Conservation (phyloP, 257 asterid genomes). For the Salvia splendens region DNA sequence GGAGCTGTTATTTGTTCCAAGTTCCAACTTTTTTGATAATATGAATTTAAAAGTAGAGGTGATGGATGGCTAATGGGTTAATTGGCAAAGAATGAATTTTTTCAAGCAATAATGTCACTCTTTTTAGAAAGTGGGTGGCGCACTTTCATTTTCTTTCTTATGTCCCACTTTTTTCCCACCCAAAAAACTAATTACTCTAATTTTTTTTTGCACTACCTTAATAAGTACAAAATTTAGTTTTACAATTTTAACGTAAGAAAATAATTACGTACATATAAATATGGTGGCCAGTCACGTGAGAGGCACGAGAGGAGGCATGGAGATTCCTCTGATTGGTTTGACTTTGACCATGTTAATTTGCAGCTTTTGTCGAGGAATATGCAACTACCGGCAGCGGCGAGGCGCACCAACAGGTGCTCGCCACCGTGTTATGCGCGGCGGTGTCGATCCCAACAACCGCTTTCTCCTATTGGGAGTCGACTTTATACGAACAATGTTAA, state of each 20-base stretch:
- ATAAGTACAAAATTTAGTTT: neutral
- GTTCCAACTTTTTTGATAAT: neutral
- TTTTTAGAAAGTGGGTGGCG: conserved; percentile 42
- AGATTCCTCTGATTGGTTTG: conserved; percentile 41
- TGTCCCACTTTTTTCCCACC: conserved; percentile 29
- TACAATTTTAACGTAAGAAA: neutral
- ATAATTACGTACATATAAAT: neutral
- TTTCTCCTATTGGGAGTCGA: conserved; percentile 27
- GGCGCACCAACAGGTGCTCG: conserved; percentile 26
- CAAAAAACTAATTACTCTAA: conserved; percentile 9
- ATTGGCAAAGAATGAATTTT: conserved; percentile 24
- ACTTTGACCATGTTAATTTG: conserved; percentile 42
- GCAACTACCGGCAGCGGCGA: conserved; percentile 25
- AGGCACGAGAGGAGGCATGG: conserved; percentile 35
- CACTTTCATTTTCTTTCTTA: conserved; percentile 34
- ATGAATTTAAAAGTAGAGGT: conserved; percentile 26
- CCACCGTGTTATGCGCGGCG: conserved; percentile 26
- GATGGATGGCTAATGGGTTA: conserved; percentile 26
- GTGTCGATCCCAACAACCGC: conserved; percentile 24
- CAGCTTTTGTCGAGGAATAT: conserved; percentile 56
- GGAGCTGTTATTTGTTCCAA: neutral
- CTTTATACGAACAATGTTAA: neutral
- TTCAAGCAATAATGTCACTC: conserved; percentile 33
- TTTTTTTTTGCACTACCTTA: neutral
- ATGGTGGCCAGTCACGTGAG: conserved; percentile 41